Percentiles rank a stretch among this genome's conserved stretches.
phyloP scores from a whole-genome alignment of 176 grass and related monocot genomes.

The Zoysia japonica region DNA sequence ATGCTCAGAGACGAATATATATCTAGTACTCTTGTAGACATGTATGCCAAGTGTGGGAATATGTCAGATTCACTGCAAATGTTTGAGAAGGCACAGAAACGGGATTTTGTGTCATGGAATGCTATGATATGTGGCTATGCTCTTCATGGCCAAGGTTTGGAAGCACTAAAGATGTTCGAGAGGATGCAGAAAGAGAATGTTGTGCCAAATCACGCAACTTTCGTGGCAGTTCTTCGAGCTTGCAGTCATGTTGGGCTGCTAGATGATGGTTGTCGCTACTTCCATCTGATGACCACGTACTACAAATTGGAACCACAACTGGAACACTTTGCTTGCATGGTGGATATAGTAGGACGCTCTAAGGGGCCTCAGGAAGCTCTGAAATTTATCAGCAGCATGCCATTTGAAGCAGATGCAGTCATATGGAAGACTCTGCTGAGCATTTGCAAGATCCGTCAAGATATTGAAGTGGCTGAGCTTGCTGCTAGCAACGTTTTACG shows the following conservation, averaged over 20 bases:
- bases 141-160: constrained; percentile 64
- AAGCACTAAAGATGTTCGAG: constrained; percentile 80
- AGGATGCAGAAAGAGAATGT: constrained; percentile 82
- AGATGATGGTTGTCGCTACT: constrained; percentile 67
- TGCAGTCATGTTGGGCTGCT: constrained; percentile 80
- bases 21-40: constrained; percentile 76
- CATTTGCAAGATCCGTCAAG: constrained; percentile 65
- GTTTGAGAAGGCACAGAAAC: constrained; percentile 61
- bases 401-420: constrained; percentile 72
- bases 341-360: constrained; percentile 78
- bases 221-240: constrained; percentile 75
- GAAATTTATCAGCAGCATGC: constrained; percentile 66
- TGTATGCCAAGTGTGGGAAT: constrained; percentile 84
- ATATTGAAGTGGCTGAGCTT: constrained; percentile 72
- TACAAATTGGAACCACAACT: constrained; percentile 78
- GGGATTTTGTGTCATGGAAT: constrained; percentile 85
- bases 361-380: constrained; percentile 67
- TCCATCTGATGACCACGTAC: constrained; percentile 58
- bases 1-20: constrained; percentile 77
- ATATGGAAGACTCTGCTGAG: constrained; percentile 79
- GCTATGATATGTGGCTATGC: constrained; percentile 92
- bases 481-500: constrained; percentile 59
- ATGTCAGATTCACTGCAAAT: constrained; percentile 60
- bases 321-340: constrained; percentile 86
- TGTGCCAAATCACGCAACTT: constrained; percentile 77